Evolutionary conservation across 2,329 filamentous ascomycete species (phyloP), one percentile per base, ranked within the genome.

Genomic region (Dactylonectria macrodidyma): DNA sequence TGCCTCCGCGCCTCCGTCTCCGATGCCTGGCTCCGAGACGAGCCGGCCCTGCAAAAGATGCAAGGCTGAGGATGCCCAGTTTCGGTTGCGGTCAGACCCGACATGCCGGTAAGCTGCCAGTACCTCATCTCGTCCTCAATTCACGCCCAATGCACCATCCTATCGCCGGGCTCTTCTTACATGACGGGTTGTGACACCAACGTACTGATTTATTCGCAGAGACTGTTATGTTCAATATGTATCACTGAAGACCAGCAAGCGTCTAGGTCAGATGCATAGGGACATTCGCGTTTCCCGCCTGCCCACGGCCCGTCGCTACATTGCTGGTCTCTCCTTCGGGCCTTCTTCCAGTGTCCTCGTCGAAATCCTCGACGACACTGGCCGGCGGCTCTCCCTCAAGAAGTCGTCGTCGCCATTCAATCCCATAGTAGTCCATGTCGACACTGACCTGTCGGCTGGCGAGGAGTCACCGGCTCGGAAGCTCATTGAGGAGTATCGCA

Each of bases 261-360:
- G 95, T 22, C 81, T 90, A 33, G 85, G 84, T 70, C 80, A 81
- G 22, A 80, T 89, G 7, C 86, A 85, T 75, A 84, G 84, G 48
- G 86, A 88, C 63, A 85, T 82, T 58, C 81, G 82, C 62, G 70
- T 76, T 68, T 75, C 78, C 54, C 71, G 77, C 61, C 77, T 79
- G 65, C 79, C 75, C 68, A 77, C 76, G 71, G 75, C 78, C 11
- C 79, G 78, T 47, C 77, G 77, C 59, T 88, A 97, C 55, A 84
- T 97, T 19, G 84, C 97, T 22, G 94, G 95, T 6, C 84, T 98
- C 2, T 97, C 95, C 0, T 91, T 94, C 75, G 95, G 96, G 1
- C 84, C 92, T 1, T 96, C 93, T 1, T 98, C 95, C 0, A 87
- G 92, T 14, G 89, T 90, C 14, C 84, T 99, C 50, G 85, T 97